Evolutionary conservation across 2,329 filamentous ascomycete species (phyloP).

Genomic region (Purpureocillium takamizusanense): DNA sequence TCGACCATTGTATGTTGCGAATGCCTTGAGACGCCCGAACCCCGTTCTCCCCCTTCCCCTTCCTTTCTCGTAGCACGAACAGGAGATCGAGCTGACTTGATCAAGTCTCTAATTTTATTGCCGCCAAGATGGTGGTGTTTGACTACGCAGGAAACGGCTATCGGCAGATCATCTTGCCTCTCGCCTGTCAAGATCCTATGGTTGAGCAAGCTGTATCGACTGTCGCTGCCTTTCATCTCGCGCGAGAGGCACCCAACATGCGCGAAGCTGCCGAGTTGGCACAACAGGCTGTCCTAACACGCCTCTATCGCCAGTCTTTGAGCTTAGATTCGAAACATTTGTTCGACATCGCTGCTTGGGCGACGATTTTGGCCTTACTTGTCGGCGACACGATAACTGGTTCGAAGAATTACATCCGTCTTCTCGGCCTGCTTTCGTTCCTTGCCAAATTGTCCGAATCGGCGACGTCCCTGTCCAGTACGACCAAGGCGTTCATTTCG

Average conservation of each 20-base stretch:
- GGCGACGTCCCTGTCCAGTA: slow-evolving; percentile 8
- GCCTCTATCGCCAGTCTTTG: slow-evolving; percentile 21
- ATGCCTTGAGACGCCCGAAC: too few relatives aligned
- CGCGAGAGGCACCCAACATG: slow-evolving; percentile 19
- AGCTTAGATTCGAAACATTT: slow-evolving; percentile 16
- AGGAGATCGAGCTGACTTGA: slow-evolving; percentile 1
- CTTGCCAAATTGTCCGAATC: slow-evolving; percentile 13
- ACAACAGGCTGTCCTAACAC: slow-evolving; percentile 24
- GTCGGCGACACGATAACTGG: slow-evolving; percentile 32
- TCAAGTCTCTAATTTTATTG: slow-evolving; percentile 24
- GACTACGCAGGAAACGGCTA: slow-evolving; percentile 27
- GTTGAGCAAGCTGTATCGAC: slow-evolving; percentile 26
- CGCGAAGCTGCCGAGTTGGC: slow-evolving; percentile 21
- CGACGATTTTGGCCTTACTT: slow-evolving; percentile 26
- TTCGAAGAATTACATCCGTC: slow-evolving; percentile 24
- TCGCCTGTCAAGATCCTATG: slow-evolving; percentile 25
- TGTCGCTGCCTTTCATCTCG: slow-evolving; percentile 28
- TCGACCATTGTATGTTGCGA: slow-evolving; percentile 25
- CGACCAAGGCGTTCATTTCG: slow-evolving; percentile 15
- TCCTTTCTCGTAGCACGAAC: too few relatives aligned
- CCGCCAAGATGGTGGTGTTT: slow-evolving; percentile 29
- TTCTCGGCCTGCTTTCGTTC: slow-evolving; percentile 25
- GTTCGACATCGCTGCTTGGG: slow-evolving; percentile 25
- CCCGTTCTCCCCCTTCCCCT: too few relatives aligned
- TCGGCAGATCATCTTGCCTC: slow-evolving; percentile 25